phyloP scores from a whole-genome alignment of 805 yeast species.

The Maudiozyma barnettii region DNA sequence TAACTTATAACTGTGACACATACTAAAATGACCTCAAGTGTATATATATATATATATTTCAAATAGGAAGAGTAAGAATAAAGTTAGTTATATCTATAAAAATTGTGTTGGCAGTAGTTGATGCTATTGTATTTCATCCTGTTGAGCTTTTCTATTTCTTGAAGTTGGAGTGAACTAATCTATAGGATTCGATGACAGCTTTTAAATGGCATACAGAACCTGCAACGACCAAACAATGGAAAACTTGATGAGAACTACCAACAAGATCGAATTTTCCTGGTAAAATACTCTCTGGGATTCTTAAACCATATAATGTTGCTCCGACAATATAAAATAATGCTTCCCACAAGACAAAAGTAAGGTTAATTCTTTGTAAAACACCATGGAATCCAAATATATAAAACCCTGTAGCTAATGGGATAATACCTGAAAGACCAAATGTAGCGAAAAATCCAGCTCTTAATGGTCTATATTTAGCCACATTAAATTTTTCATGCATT shows the following conservation, averaged over 20 bases:
- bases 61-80: background rate
- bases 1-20: too few species aligned
- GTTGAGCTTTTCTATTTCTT: background rate
- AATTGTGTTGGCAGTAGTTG: background rate
- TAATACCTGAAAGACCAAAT: slow-evolving; percentile 66
- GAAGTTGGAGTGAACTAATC: slow-evolving; percentile 20
- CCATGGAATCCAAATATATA: slow-evolving; percentile 40
- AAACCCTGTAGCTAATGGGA: slow-evolving; percentile 57
- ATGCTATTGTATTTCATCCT: too few species aligned
- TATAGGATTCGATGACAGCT: slow-evolving; percentile 54
- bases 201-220: slow-evolving; percentile 70
- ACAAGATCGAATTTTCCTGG: slow-evolving; percentile 59
- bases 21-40: too few species aligned
- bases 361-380: slow-evolving; percentile 43
- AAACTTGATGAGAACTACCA: slow-evolving; percentile 80
- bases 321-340: slow-evolving; percentile 69
- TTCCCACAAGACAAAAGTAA: slow-evolving; percentile 57
- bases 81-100: background rate
- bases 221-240: slow-evolving; percentile 65
- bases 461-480: slow-evolving; percentile 58
- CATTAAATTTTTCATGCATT: slow-evolving; percentile 53
- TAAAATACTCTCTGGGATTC: slow-evolving; percentile 59
- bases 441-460: slow-evolving; percentile 69
- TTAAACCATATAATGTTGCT: slow-evolving; percentile 65
- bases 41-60: background rate